Evolutionary conservation across 495 filamentous ascomycete genomes (phyloP).

Genomic region (Lasiosphaeriaceae sp.): DNA sequence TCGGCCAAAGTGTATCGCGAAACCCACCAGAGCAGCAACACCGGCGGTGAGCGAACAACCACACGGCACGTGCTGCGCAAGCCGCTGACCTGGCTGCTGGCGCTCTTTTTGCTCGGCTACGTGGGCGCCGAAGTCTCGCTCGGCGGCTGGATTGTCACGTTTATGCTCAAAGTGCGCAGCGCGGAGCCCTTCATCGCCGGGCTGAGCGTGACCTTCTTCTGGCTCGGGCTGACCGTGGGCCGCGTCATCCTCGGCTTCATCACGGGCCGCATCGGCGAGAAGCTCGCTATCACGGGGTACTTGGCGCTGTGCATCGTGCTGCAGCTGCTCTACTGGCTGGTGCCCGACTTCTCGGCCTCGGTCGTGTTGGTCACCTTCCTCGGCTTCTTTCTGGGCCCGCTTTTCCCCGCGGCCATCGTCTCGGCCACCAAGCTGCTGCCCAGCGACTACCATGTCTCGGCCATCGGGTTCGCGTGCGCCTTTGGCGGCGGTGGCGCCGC

Average conservation of each 20-base stretch:
- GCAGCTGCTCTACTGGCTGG: constrained; percentile 77
- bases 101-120: constrained; percentile 74
- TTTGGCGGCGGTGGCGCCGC: constrained; percentile 78
- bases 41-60: constrained; percentile 28
- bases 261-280: constrained; percentile 70
- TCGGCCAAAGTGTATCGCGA: constrained; percentile 59
- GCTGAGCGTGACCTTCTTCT: constrained; percentile 79
- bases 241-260: constrained; percentile 67
- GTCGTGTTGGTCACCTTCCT: constrained; percentile 70
- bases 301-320: constrained; percentile 59
- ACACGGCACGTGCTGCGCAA: constrained; percentile 28
- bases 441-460: constrained; percentile 69
- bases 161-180: constrained; percentile 71
- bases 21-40: constrained; percentile 23
- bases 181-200: constrained; percentile 69
- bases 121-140: constrained; percentile 83
- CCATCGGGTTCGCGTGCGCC: constrained; percentile 79
- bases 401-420: constrained; percentile 77
- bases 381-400: constrained; percentile 75
- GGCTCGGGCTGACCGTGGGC: constrained; percentile 76
- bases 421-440: constrained; percentile 80
- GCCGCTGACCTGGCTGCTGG: constrained; percentile 68
- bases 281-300: constrained; percentile 57
- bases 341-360: constrained; percentile 70
- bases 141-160: constrained; percentile 85